These are phyloP conservation scores for Rhizopus delemar DNA, from an alignment of 371 early-diverging fungal species.

Conservation along the genomic window DNA sequence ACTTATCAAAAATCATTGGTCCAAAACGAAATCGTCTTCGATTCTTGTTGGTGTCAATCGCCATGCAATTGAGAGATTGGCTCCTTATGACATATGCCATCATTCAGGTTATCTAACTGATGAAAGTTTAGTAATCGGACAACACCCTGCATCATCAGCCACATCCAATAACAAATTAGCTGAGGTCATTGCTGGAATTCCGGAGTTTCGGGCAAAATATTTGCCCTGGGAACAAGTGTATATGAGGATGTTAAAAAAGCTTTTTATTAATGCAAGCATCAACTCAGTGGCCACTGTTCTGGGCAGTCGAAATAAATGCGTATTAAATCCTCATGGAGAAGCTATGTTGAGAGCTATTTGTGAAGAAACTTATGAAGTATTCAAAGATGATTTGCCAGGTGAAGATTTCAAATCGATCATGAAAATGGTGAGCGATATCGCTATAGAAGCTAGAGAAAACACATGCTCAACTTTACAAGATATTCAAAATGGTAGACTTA, in stretches of 20 bases:
- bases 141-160: constrained; percentile 16
- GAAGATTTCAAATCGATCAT: constrained; percentile 26
- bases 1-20: constrained; percentile 39
- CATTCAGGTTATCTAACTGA: constrained; percentile 49
- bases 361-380: constrained; percentile 32
- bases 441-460: constrained; percentile 41
- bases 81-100: constrained; percentile 50
- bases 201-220: constrained; percentile 28
- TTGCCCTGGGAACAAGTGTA: constrained; percentile 45
- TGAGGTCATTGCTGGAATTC: constrained; percentile 23
- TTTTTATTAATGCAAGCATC: constrained; percentile 61
- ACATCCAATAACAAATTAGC: constrained; percentile 11
- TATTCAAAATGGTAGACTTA: constrained; percentile 32
- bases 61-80: constrained; percentile 46
- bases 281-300: constrained; percentile 58
- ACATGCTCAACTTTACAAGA: constrained; percentile 66
- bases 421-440: constrained; percentile 29
- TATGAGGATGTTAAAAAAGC: constrained; percentile 49
- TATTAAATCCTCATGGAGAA: constrained; percentile 25
- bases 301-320: constrained; percentile 44
- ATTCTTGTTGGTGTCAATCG: constrained; percentile 59
- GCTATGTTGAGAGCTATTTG: constrained; percentile 27
- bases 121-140: constrained; percentile 34
- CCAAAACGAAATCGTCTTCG: constrained; percentile 28
- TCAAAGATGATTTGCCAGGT: constrained; percentile 28